Conservation (phyloP, 805 yeast species). For the Schizosaccharomyces pombe region DNA sequence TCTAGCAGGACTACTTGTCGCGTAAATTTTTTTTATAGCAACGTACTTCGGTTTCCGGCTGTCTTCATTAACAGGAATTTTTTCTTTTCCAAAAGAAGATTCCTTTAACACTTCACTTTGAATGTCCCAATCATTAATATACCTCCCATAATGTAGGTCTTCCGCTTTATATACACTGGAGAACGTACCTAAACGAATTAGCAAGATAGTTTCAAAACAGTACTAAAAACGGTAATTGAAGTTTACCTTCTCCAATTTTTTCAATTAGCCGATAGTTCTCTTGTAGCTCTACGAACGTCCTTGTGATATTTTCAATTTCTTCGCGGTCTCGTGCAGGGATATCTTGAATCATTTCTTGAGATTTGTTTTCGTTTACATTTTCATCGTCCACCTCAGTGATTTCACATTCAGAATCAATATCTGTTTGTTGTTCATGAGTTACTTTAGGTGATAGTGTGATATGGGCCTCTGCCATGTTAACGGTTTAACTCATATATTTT, state of each 20-base stretch:
- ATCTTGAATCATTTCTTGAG: constrained; percentile 20
- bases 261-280: constrained; percentile 28
- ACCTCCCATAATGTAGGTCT: constrained; percentile 21
- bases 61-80: background rate
- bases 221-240: background rate
- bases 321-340: constrained; percentile 30
- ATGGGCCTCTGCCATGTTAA: too few species aligned
- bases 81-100: background rate
- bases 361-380: constrained; percentile 8
- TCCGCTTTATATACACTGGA: constrained; percentile 40
- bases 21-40: constrained; percentile 82
- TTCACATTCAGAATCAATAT: constrained; percentile 5
- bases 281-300: constrained; percentile 30
- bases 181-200: constrained; percentile 25
- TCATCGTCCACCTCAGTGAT: constrained; percentile 8
- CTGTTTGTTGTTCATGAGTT: background rate
- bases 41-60: constrained; percentile 26
- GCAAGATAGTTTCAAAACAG: background rate
- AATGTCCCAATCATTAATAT: constrained; percentile 14
- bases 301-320: constrained; percentile 32
- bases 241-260: constrained; percentile 30
- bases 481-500: too few species aligned
- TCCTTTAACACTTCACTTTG: background rate
- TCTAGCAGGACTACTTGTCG: constrained; percentile 81
- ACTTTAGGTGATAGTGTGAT: too few species aligned